Evolutionary conservation across 1,139 yeast species (phyloP), one percentile per base, ranked within the genome.

Genomic region (Pichia sp.): DNA sequence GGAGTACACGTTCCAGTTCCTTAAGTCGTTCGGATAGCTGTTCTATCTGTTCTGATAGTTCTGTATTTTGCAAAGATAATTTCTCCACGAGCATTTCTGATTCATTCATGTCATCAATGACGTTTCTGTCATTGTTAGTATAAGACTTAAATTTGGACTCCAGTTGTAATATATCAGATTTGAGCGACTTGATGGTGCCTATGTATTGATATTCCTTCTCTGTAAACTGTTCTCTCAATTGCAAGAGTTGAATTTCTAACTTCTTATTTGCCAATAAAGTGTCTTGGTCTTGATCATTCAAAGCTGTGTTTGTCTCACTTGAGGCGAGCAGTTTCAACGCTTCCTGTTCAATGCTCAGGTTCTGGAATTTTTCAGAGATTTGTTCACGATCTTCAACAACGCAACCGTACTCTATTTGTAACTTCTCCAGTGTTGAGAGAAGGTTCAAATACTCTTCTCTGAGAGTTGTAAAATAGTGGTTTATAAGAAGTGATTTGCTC

Each of bases 1-100:
- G 9, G 10, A 35, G 17, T 20, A 26, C 22, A 13, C 30, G 28
- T 20, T 33, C 35, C 15, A 34, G 19, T 16, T 37, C 47, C 66
- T 69, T 17, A 62, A 60, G 42, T 66, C 69, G 29, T 69, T 50
- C 12, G 67, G 52, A 9, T 62, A 60, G 9, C 71, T 55, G 40
- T 68, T 72, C 41, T 70, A 59, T 18, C 22, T 30, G 8, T 16
- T 19, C 10, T 24, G 50, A 52, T 17, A 78, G 58, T 16, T 59
- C 66, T 12, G 71, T 60, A 46, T 81, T 82, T 43, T 77, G 69
- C 6, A 63, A 57, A 0, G 81, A 74, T 34, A 82, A 58, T 19
- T 62, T 66, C 34, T 78, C 86, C 20, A 80, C 67, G 38, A 80
- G 57, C 22, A 49, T 48, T 30, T 67, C 74, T 47, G 68, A 39